A percentile compares a stretch with the other conserved stretches of the same genome.
phyloP scores from a whole-genome alignment of 208 protist species.

The Lotmaria passim region DNA sequence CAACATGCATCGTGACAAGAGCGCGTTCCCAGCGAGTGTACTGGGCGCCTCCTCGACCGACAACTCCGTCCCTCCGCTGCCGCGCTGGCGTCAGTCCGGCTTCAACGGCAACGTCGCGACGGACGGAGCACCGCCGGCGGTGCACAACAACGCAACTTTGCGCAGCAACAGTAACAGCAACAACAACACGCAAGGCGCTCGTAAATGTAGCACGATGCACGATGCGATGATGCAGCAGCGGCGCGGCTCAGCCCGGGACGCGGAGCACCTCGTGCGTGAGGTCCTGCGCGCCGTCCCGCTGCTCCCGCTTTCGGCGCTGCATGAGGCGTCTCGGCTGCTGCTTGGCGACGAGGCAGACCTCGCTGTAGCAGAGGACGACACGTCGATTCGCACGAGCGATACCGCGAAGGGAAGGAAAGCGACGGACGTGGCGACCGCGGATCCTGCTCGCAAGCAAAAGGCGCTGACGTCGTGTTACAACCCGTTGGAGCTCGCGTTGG shows the following conservation, averaged over 20 bases:
- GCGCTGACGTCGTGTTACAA: neutral
- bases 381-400: neutral
- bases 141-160: too few relatives aligned
- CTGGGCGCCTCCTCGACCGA: neutral
- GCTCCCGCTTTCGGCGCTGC: constrained; percentile 10
- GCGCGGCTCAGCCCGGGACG: neutral
- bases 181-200: neutral
- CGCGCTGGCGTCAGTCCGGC: constrained; percentile 7
- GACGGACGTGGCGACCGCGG: neutral
- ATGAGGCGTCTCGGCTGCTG: neutral
- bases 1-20: too few relatives aligned
- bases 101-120: constrained; percentile 6
- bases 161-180: neutral
- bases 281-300: constrained; percentile 15
- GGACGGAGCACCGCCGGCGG: neutral
- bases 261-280: constrained; percentile 5
- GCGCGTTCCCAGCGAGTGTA: neutral
- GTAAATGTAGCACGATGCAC: neutral
- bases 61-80: constrained; percentile 2
- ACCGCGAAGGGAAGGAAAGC: neutral
- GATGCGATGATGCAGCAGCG: neutral
- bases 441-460: neutral
- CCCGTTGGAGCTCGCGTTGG: constrained; percentile 17
- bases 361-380: too few relatives aligned
- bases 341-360: neutral